Evolutionary conservation across 2,329 filamentous ascomycete species (phyloP), one percentile per base, ranked within the genome.

Genomic region (Aspergillus amoenus): DNA sequence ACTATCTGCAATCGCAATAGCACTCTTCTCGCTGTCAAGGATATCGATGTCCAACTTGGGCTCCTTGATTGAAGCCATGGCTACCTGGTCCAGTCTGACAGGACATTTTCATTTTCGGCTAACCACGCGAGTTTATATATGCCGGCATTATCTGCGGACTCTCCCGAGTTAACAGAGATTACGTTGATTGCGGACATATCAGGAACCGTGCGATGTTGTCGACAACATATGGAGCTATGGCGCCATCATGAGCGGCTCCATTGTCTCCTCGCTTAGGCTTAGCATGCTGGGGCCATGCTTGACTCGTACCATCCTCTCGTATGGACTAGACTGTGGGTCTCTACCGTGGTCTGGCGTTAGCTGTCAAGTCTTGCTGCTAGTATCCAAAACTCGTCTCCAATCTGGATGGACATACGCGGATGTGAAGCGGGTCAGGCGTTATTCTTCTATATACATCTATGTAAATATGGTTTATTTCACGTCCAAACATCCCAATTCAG

Each of bases 401-500:
- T 11, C 4, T 11, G 27, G 27, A 30, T 30, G 9, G 27, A 11
- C 27, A 9, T 30, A 30, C 27, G 3, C 27, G 9, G 27, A 30
- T 4, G 9, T 30, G 1, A 30, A 30, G 3, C 8, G 27, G 8
- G 4, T 9, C 27, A 30, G 9, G 9, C 9, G 4, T 30, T 30
- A 11, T 30, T 30, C 8, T 30, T 30, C 27, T 30, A 30, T 30
- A 11, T 30, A 30, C 9, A 30, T 30, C 8, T 12, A 30, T 30
- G 9, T 9, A 30, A 9, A 30, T 22, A 8, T 48, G 37, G 11
- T 12, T 2, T 49, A 13, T 15, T n/a, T 34, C 24, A 52, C n/a
- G 51, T 37, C 30, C 51, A 46, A 17, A 32, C 58, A 47, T 66
- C 59, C 64, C 63, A 67, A 4, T 53, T 62, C 40, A 66, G 27